phyloP scores from a whole-genome alignment of 2,329 filamentous ascomycete genomes.

The Trichoderma koningii region DNA sequence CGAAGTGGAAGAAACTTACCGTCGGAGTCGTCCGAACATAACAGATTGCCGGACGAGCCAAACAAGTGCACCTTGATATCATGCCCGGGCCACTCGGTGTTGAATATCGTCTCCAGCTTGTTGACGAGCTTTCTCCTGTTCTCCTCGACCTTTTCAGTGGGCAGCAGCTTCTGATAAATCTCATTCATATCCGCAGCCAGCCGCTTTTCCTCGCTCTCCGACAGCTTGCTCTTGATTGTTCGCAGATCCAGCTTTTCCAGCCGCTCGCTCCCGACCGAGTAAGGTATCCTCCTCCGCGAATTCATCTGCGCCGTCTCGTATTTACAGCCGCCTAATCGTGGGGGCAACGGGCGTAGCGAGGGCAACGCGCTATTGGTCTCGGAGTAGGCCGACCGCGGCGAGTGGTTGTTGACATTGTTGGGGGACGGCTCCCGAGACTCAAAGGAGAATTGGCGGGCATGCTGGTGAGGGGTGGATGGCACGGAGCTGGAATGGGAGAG shows the following conservation, averaged over 20 bases:
- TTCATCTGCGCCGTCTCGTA: constrained; percentile 86
- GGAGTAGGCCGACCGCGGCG: constrained; percentile 86
- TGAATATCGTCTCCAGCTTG: constrained; percentile 86
- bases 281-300: constrained; percentile 84
- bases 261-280: constrained; percentile 80
- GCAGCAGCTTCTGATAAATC: constrained; percentile 81
- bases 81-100: constrained; percentile 87
- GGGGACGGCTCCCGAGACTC: constrained; percentile 80
- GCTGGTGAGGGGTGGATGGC: constrained; percentile 89
- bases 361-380: constrained; percentile 78
- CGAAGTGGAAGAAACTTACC: constrained; percentile 57
- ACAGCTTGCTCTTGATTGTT: constrained; percentile 71
- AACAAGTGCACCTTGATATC: constrained; percentile 91
- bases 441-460: constrained; percentile 78
- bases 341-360: constrained; percentile 65
- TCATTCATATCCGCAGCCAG: constrained; percentile 81
- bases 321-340: constrained; percentile 67
- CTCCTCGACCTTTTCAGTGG: constrained; percentile 75
- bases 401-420: constrained; percentile 73
- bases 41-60: constrained; percentile 93
- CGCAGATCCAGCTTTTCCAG: constrained; percentile 71
- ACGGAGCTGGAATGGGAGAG: constrained; percentile 77
- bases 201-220: constrained; percentile 71
- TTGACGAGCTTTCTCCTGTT: constrained; percentile 74
- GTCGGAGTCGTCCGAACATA: constrained; percentile 95